Percentiles rank a stretch among this genome's conserved stretches.
Conservation (phyloP, 495 filamentous ascomycete genomes). For the Neurospora sp. region DNA sequence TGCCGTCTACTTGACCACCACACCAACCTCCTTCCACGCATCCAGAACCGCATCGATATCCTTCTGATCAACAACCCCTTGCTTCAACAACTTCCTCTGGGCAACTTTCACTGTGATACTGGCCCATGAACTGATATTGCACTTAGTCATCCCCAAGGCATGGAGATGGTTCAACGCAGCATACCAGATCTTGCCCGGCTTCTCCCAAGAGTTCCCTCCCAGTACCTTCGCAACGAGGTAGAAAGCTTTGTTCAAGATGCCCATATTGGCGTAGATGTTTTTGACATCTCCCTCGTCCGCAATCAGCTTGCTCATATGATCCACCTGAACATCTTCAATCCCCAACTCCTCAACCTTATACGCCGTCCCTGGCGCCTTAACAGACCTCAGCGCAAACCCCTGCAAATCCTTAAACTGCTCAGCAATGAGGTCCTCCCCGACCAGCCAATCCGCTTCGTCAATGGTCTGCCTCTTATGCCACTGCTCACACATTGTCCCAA, state of each 20-base stretch:
- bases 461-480: neutral
- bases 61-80: neutral
- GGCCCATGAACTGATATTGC: neutral
- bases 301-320: neutral
- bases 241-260: neutral
- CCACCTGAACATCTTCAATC: neutral
- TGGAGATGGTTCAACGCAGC: neutral
- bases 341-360: neutral
- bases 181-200: neutral
- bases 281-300: neutral
- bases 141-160: neutral
- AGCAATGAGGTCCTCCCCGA: neutral
- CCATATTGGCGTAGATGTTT: neutral
- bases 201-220: neutral
- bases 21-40: neutral
- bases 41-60: neutral
- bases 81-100: neutral
- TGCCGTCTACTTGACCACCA: neutral
- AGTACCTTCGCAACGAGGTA: neutral
- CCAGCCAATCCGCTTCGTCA: neutral
- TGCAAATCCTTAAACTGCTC: neutral
- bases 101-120: neutral
- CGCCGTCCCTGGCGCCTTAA: neutral
- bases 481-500: neutral
- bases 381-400: neutral